phyloP scores from a whole-genome alignment of 2,329 filamentous ascomycete genomes.

The Didymella glomerata region DNA sequence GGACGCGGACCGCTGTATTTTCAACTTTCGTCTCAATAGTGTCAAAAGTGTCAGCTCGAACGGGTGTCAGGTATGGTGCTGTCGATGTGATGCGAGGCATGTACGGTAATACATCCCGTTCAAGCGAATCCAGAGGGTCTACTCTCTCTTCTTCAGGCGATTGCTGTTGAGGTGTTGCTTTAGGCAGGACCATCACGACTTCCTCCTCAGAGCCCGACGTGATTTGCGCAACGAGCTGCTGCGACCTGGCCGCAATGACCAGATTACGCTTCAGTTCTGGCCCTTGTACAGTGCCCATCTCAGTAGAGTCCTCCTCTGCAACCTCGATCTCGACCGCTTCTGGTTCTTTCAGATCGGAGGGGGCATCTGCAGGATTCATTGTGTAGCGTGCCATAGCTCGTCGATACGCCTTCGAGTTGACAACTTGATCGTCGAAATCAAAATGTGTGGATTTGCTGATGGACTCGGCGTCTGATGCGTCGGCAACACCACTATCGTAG shows the following conservation, averaged over 20 bases:
- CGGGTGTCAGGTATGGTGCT: constrained; percentile 5
- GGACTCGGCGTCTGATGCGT: constrained; percentile 26
- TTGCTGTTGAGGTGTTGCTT: background rate
- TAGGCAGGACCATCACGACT: constrained; percentile 3
- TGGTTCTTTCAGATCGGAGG: constrained; percentile 2
- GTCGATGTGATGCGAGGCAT: constrained; percentile 28
- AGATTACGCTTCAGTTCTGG: constrained; percentile 5
- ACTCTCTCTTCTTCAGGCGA: background rate
- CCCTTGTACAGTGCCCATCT: constrained; percentile 20
- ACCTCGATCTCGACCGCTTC: constrained; percentile 13
- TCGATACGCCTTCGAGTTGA: constrained; percentile 45
- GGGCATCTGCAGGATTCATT: constrained; percentile 8
- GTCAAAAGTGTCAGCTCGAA: constrained; percentile 8
- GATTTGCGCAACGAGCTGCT: constrained; percentile 10
- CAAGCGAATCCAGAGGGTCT: constrained; percentile 25
- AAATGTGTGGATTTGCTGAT: constrained; percentile 39
- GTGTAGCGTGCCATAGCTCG: constrained; percentile 39
- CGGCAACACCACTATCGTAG: constrained; percentile 6
- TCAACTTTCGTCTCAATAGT: constrained; percentile 9
- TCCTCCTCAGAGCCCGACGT: constrained; percentile 6
- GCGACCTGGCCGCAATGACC: constrained; percentile 4
- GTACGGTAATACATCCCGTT: constrained; percentile 28
- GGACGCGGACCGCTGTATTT: background rate
- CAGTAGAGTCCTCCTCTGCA: constrained; percentile 23
- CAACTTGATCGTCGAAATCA: constrained; percentile 43